Evolutionary conservation across 495 filamentous ascomycete species (phyloP), one percentile per base, ranked within the genome.

Genomic region (Aspergillus baeticus): DNA sequence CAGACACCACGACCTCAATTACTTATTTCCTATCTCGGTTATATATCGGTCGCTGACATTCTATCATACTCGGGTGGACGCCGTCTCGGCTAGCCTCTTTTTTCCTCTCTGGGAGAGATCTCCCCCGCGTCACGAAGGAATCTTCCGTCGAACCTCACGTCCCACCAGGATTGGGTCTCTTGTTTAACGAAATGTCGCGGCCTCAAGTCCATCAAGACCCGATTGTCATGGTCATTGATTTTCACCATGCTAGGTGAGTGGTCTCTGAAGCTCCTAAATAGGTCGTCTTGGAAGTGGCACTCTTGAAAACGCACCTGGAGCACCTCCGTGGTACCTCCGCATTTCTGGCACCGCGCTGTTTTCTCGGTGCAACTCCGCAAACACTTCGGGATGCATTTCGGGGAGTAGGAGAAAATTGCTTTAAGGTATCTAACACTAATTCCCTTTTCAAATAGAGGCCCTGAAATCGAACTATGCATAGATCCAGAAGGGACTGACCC

Each of bases 401-500:
- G 35, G 38, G 21, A 44, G 34, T 23, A 22, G 38, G 5, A 14
- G 7, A 14, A 52, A 3, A 5, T 17, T 29, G 1, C 20, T 3
- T 17, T 10, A 11, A 34, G 1, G 20, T 10, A 49, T 15, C 50
- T 55, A 0, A 8, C 39, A 56, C 15, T 35, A 20, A 22, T 37
- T 38, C 23, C 57, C 31, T 58, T 36, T 33, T 43, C 7, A 54
- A 47, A 37, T 63, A 91, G 94, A 70, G 94, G 94, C 17, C 94
- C 94, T 31, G 94, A 98, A 75, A 88, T 98, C 21, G 92, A 97
- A 75, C 79, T 79, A 58, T 98, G 92, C 86, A 88, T 96, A 67
- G 91, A 89, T 56, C 80, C 87, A 33, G 88, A 92, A 60, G 91
- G 86, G 39, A 73, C 73, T 39, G 89, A 96, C 68, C 92, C 93